phyloP scores from a whole-genome alignment of 768 basidiomycete species.

The Amanita molliuscula region DNA sequence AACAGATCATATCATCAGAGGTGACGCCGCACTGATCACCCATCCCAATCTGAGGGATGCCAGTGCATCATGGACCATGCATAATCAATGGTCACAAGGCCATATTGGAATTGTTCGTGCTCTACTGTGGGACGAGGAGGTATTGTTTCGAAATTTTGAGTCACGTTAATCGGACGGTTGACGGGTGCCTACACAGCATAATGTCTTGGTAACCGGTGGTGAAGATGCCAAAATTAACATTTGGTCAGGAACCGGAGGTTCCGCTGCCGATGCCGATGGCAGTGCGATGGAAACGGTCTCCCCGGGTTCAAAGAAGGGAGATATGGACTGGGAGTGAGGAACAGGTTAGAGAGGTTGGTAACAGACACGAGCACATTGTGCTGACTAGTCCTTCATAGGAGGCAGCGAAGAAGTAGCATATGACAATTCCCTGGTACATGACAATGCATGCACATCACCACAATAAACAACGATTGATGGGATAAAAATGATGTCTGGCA shows the following conservation, averaged over 20 bases:
- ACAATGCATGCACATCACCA: no score
- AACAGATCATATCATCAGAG: constrained; percentile 23
- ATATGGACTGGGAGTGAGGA: constrained; percentile 3
- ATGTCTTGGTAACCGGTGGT: constrained; percentile 35
- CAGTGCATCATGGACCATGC: constrained; percentile 36
- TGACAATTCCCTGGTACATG: neutral
- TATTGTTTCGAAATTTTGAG: constrained; percentile 11
- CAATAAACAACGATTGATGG: no score
- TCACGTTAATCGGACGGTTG: neutral
- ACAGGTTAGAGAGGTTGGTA: neutral
- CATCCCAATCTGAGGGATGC: constrained; percentile 26
- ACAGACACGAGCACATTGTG: neutral
- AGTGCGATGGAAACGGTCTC: constrained; percentile 9
- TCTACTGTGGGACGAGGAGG: constrained; percentile 45
- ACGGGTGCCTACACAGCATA: constrained; percentile 19
- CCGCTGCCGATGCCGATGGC: constrained; percentile 21
- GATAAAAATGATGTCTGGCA: no score
- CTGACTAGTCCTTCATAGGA: neutral
- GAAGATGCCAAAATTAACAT: constrained; percentile 38
- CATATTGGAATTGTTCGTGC: constrained; percentile 50
- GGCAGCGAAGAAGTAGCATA: constrained; percentile 1
- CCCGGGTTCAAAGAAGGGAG: neutral
- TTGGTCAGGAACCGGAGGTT: constrained; percentile 21
- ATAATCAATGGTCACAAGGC: constrained; percentile 42
- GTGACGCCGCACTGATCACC: constrained; percentile 47